Evolutionary conservation across 2,329 filamentous ascomycete species (phyloP).

Genomic region (Colletotrichum scovillei): DNA sequence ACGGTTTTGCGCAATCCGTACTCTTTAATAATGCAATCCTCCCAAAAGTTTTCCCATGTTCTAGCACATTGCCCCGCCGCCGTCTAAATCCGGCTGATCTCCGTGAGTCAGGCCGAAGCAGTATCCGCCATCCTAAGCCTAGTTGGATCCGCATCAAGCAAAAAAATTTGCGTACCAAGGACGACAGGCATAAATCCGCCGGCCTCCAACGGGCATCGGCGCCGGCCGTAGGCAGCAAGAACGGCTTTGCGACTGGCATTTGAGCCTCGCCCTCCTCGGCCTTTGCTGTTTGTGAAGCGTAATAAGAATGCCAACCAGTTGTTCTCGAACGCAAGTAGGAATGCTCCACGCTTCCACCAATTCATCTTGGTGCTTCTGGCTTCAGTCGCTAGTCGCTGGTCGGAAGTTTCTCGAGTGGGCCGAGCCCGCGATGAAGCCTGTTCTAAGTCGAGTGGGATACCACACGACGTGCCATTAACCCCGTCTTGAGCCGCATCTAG

Average conservation of each 20-base stretch:
- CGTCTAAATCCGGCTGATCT: constrained; percentile 14
- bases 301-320: not conserved
- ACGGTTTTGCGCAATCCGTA: not conserved
- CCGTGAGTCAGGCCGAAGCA: constrained; percentile 14
- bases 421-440: not conserved
- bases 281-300: not conserved
- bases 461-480: too few species aligned
- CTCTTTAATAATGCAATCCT: constrained; percentile 3
- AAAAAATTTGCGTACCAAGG: not conserved
- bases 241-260: not conserved
- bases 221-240: constrained; percentile 1
- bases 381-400: not conserved
- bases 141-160: not conserved
- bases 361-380: not conserved
- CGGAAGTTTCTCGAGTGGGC: not conserved
- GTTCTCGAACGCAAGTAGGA: not conserved
- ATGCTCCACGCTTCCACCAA: not conserved
- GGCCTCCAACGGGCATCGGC: constrained; percentile 28
- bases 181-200: not conserved
- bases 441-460: too few species aligned
- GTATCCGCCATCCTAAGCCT: not conserved
- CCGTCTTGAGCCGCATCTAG: too few species aligned
- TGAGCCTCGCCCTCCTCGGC: not conserved
- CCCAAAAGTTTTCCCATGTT: not conserved
- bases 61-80: not conserved